Evolutionary conservation across 768 basidiomycete genomes (phyloP).

Genomic region (Phaeotremella fagi): DNA sequence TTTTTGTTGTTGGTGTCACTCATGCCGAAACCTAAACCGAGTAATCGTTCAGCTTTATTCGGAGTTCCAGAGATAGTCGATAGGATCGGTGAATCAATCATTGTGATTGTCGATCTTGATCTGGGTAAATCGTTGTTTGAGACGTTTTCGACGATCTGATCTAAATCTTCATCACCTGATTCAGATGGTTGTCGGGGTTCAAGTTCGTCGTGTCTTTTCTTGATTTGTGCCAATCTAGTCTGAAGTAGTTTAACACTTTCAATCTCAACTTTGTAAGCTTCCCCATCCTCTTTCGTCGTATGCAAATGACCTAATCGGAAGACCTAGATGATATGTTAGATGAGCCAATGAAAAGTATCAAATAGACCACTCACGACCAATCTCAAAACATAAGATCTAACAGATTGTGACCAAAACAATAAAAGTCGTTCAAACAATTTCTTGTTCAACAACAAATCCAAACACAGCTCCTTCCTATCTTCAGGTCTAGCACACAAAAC

Average conservation of each 20-base stretch:
- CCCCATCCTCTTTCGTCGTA: slow-evolving; percentile 35
- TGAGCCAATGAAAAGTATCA: too few species aligned
- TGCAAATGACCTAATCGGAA: slow-evolving; percentile 51
- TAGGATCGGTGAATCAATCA: slow-evolving; percentile 34
- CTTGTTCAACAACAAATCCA: slow-evolving; percentile 48
- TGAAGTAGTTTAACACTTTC: slow-evolving; percentile 48
- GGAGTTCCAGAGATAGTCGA: not conserved
- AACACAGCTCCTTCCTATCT: slow-evolving; percentile 49
- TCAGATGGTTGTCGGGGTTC: slow-evolving; percentile 41
- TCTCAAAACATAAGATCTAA: slow-evolving; percentile 47
- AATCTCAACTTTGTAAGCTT: slow-evolving; percentile 42
- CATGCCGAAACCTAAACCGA: slow-evolving; percentile 35
- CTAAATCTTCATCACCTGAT: slow-evolving; percentile 1
- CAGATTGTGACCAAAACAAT: slow-evolving; percentile 49
- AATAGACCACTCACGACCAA: slow-evolving; percentile 48
- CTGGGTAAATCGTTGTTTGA: slow-evolving; percentile 23
- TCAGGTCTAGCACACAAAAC: slow-evolving; percentile 40
- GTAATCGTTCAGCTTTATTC: slow-evolving; percentile 40
- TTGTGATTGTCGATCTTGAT: slow-evolving; percentile 46
- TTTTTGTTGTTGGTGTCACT: not conserved
- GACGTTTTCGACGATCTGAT: slow-evolving; percentile 5
- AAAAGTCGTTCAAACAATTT: slow-evolving; percentile 49
- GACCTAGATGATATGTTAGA: too few species aligned
- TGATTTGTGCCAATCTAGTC: slow-evolving; percentile 49
- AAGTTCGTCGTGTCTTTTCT: slow-evolving; percentile 50